These are phyloP conservation scores for Microcyclospora pomicola DNA, from an alignment of 2,329 filamentous ascomycete genomes.

Conservation along the genomic window DNA sequence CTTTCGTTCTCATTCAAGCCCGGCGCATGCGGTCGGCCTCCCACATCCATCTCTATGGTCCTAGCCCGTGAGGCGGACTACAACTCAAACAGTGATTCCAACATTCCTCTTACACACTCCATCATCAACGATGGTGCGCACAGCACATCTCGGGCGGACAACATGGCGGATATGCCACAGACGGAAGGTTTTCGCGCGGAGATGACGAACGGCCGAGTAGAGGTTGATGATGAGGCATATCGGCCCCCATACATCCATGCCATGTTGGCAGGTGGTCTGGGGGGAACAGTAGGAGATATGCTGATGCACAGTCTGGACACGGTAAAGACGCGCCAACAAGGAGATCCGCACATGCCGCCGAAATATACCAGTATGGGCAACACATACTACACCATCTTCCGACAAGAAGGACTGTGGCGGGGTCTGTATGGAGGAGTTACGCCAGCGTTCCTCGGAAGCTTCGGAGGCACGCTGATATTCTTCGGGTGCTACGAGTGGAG, in stretches of 20 bases:
- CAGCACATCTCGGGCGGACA: not conserved
- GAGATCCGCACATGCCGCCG: constrained; percentile 81
- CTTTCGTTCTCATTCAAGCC: not conserved
- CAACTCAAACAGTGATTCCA: constrained; percentile 23
- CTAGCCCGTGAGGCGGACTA: constrained; percentile 36
- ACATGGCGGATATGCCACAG: constrained; percentile 16
- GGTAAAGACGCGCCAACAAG: constrained; percentile 95
- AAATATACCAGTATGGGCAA: constrained; percentile 84
- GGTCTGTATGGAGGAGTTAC: constrained; percentile 90
- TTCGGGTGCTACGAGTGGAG: constrained; percentile 95
- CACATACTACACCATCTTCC: constrained; percentile 83
- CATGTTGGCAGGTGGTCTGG: constrained; percentile 89
- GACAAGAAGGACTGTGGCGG: constrained; percentile 74
- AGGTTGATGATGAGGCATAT: constrained; percentile 27
- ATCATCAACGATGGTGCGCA: constrained; percentile 25
- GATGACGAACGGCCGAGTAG: constrained; percentile 7
- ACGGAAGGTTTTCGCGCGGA: constrained; percentile 21
- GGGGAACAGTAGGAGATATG: constrained; percentile 88
- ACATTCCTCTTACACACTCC: constrained; percentile 14
- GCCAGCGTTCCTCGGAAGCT: constrained; percentile 81
- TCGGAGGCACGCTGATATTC: constrained; percentile 86
- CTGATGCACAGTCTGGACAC: constrained; percentile 98
- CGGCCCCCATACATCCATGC: constrained; percentile 40
- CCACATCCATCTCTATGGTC: constrained; percentile 29
- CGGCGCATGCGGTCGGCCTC: not conserved